Evolutionary conservation across 495 filamentous ascomycete species (phyloP).

Genomic region (Chaetomidium leptoderma): DNA sequence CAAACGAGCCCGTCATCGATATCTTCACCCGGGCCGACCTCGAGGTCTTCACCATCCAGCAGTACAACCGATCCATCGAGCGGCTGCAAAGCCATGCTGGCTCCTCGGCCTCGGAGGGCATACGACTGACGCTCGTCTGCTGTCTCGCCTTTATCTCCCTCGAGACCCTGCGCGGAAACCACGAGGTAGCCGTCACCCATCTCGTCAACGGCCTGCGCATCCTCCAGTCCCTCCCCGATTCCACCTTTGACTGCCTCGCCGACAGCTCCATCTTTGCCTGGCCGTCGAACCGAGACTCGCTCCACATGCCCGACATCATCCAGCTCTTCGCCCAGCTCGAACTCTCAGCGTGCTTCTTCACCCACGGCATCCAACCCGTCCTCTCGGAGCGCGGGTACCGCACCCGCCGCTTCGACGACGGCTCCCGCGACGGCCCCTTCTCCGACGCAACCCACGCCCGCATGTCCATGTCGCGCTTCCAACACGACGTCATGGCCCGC

Average conservation of each 20-base stretch:
- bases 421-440: constrained; percentile 36
- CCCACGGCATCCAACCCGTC: constrained; percentile 58
- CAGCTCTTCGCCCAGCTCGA: constrained; percentile 36
- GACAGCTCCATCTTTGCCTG: constrained; percentile 16
- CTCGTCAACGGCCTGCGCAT: constrained; percentile 41
- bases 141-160: constrained; percentile 40
- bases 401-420: constrained; percentile 47
- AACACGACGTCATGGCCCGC: constrained; percentile 23
- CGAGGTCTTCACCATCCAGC: constrained; percentile 39
- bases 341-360: constrained; percentile 42
- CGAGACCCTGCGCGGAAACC: constrained; percentile 36
- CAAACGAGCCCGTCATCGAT: constrained; percentile 15
- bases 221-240: constrained; percentile 29
- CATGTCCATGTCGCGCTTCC: constrained; percentile 20
- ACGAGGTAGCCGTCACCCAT: constrained; percentile 32
- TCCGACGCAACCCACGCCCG: constrained; percentile 18
- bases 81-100: constrained; percentile 30
- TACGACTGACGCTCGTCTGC: constrained; percentile 36
- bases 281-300: constrained; percentile 1
- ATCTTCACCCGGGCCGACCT: constrained; percentile 27
- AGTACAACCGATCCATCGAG: constrained; percentile 40
- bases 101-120: constrained; percentile 28
- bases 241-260: constrained; percentile 20
- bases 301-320: constrained; percentile 35
- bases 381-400: constrained; percentile 56